Percentiles rank a stretch among this genome's conserved stretches.
Evolutionary conservation across 2,329 filamentous ascomycete species (phyloP).

Genomic region (Colletotrichum salicis): DNA sequence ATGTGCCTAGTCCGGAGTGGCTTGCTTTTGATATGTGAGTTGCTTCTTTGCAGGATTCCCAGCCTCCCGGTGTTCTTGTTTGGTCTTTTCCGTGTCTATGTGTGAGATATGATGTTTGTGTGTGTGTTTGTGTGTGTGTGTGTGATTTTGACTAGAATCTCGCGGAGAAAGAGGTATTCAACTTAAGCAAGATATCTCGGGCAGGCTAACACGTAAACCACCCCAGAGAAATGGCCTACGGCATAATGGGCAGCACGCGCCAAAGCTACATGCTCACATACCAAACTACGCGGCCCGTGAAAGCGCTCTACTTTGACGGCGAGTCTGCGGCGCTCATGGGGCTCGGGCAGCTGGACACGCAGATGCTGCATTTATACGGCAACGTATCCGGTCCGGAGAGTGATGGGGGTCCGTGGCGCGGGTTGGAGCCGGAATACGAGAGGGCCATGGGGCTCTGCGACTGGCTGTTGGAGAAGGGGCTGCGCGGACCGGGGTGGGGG

Average conservation of each 20-base stretch:
- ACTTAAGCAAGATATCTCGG: too few species aligned
- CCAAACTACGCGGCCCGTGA: conserved; percentile 54
- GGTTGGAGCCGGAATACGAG: conserved; percentile 57
- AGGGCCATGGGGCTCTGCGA: conserved; percentile 58
- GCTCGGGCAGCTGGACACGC: conserved; percentile 56
- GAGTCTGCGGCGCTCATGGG: conserved; percentile 60
- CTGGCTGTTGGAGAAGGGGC: conserved; percentile 52
- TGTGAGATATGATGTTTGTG: too few species aligned
- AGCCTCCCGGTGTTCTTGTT: too few species aligned
- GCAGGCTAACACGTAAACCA: neutral
- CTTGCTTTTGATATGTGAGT: conserved; percentile 59
- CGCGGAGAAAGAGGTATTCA: too few species aligned
- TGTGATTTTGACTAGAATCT: too few species aligned
- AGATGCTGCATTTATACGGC: conserved; percentile 62
- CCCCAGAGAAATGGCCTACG: conserved; percentile 60
- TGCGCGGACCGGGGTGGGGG: conserved; percentile 57
- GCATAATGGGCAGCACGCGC: conserved; percentile 58
- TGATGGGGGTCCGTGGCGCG: conserved; percentile 41
- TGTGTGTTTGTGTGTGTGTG: too few species aligned
- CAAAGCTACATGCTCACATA: conserved; percentile 60
- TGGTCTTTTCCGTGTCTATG: too few species aligned
- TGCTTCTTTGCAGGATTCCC: too few species aligned
- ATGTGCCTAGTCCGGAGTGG: conserved; percentile 61
- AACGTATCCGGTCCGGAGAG: conserved; percentile 51
- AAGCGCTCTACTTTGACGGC: conserved; percentile 62